Conservation (phyloP, 768 basidiomycete species). For the Dioszegia hungarica region DNA sequence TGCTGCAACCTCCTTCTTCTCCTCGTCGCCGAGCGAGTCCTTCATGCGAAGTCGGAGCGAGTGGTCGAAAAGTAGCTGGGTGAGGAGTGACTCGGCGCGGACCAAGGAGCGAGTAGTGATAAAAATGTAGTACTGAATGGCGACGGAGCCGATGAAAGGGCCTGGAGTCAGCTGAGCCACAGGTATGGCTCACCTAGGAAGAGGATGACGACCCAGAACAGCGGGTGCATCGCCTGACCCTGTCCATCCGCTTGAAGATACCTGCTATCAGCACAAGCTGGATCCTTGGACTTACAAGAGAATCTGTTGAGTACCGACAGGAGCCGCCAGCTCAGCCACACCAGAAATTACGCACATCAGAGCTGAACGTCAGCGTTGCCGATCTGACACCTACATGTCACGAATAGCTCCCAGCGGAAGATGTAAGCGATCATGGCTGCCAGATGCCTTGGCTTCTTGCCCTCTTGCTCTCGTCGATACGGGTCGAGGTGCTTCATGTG, state of each 20-base stretch:
- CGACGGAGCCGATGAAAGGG: conserved; percentile 46
- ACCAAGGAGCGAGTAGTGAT: conserved; percentile 53
- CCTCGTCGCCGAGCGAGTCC: conserved; percentile 46
- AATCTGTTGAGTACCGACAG: conserved; percentile 52
- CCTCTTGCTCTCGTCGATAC: conserved; percentile 40
- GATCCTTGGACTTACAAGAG: conserved; percentile 45
- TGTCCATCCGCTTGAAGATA: conserved; percentile 59
- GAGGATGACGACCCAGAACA: conserved; percentile 63
- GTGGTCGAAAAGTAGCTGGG: conserved; percentile 75
- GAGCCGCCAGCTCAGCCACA: conserved; percentile 47
- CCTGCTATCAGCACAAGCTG: background rate
- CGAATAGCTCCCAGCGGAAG: conserved; percentile 24
- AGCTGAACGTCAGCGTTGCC: conserved; percentile 5
- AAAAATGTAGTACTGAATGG: conserved; percentile 56
- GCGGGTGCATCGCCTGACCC: conserved; percentile 57
- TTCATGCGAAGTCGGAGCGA: conserved; percentile 67
- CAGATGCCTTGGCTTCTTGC: conserved; percentile 52
- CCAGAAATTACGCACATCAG: conserved; percentile 26
- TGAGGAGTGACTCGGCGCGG: conserved; percentile 56
- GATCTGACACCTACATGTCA: conserved; percentile 5
- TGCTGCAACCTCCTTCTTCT: conserved; percentile 11
- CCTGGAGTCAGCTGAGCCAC: conserved; percentile 5
- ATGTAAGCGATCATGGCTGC: conserved; percentile 53
- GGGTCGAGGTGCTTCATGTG: conserved; percentile 50
- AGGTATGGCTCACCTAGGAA: conserved; percentile 43